Base-by-base conservation (phyloP, 768 basidiomycete genomes). In the Naematelia encephala region DNA sequence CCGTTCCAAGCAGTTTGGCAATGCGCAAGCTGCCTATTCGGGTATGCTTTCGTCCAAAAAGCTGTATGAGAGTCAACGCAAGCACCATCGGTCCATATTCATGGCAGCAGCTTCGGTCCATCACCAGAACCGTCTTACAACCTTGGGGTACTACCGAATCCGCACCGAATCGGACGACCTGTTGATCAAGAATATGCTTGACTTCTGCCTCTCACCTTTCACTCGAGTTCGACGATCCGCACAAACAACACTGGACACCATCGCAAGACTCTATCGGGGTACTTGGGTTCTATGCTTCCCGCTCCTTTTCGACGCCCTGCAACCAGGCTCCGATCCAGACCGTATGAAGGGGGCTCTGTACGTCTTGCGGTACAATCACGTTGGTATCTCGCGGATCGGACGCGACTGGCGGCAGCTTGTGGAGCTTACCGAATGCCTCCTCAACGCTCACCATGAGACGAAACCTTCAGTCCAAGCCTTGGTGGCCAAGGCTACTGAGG, bases 301-400 rank as follows among this genome's bases (percentile, higher is more conserved):
- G 2, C 68, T 64, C 4, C 69, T 80, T 1, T 78, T 81, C 60
- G 71, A 76, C 3, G 76, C 78, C 0, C 69, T 80, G 8, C 64
- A 75, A 51, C 84, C 86, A 4, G 89, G 87, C 2, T 82, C 82
- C 19, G 90, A 92, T 39, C 89, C 89, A 66, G 89, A 91, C 72
- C 82, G 87, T n/a, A 89, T 91, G 86, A 93, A 96, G 79, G 91
- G 91, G 10, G 88, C 89, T 2, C 77, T 91, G 19, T 91, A 89
- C 84, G 86, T 87, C 3, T 72, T 91, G 27, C 86, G 88, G 68
- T 79, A 81, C 8, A 80, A 85, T 10, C 80, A 81, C 3, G 85
- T 90, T 62, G 86, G 87, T 78, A 64, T 66, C 74, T 67, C 57
- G n/a, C 28, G 67, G 51, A 79, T 78, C 45, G 65, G 70, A 16